Percentiles rank a stretch among this genome's conserved stretches.
Evolutionary conservation across 495 filamentous ascomycete species (phyloP).

Genomic region (Hamigera avellanea): DNA sequence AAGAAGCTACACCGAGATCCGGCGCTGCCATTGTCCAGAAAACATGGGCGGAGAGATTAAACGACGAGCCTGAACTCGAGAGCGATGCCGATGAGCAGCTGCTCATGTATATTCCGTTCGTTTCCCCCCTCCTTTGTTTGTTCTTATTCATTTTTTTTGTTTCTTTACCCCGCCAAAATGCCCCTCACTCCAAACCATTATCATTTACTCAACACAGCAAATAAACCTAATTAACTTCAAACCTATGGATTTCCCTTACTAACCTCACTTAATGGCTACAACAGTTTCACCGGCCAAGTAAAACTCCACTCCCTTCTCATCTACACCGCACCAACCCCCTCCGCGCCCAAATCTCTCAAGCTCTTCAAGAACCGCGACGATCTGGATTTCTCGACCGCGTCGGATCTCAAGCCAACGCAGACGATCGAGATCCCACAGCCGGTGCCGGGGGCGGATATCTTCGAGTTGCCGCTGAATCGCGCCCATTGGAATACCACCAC

Average conservation of each 20-base stretch:
- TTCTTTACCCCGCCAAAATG: slow-evolving; percentile 11
- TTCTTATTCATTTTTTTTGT: too few relatives aligned
- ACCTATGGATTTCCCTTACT: too few relatives aligned
- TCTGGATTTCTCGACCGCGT: slow-evolving; percentile 69
- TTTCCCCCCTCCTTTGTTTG: slow-evolving; percentile 11
- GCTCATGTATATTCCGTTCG: slow-evolving; percentile 84
- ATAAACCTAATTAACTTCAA: too few relatives aligned
- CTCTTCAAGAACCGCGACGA: slow-evolving; percentile 77
- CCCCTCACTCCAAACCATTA: slow-evolving; percentile 4
- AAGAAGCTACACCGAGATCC: slow-evolving; percentile 48
- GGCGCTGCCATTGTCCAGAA: slow-evolving; percentile 75
- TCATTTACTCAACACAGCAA: too few relatives aligned
- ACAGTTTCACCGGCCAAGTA: slow-evolving; percentile 84
- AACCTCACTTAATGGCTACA: background rate
- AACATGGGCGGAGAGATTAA: slow-evolving; percentile 72
- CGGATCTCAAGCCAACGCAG: slow-evolving; percentile 61
- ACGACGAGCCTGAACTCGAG: slow-evolving; percentile 57
- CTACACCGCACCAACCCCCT: slow-evolving; percentile 55
- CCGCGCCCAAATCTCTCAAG: slow-evolving; percentile 73
- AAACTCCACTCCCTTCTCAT: slow-evolving; percentile 83
- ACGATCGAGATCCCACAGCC: slow-evolving; percentile 68
- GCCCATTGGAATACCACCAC: slow-evolving; percentile 76
- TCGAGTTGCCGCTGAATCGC: slow-evolving; percentile 77
- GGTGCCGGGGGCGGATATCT: slow-evolving; percentile 48
- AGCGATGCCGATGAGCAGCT: slow-evolving; percentile 90